Percentiles rank a stretch among this genome's conserved stretches.
These are phyloP conservation scores for Hemileccinum impolitum DNA, from an alignment of 768 basidiomycete species.

Conservation along the genomic window DNA sequence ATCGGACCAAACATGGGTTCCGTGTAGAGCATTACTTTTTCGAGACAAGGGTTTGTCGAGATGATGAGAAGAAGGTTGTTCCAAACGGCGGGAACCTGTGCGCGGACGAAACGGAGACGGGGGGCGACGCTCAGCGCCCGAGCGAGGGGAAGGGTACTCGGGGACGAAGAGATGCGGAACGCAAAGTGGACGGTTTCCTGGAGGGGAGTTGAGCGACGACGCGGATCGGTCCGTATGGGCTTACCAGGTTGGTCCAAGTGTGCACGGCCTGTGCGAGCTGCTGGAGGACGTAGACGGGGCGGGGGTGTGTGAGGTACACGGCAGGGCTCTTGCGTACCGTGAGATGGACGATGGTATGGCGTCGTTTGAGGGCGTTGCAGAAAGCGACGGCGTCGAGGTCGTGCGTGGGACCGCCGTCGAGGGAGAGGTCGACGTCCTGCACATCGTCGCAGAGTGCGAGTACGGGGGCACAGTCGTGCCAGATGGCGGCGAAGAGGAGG, in stretches of 20 bases:
- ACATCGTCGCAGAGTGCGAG: conserved; percentile 28
- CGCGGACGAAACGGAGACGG: conserved; percentile 46
- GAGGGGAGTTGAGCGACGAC: neutral
- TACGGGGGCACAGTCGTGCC: conserved; percentile 38
- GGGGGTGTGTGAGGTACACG: conserved; percentile 54
- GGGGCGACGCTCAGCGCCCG: conserved; percentile 40
- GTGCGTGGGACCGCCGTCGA: conserved; percentile 21
- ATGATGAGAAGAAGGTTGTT: conserved; percentile 50
- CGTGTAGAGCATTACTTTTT: conserved; percentile 40
- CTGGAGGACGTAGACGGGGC: conserved; percentile 42
- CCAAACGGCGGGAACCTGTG: conserved; percentile 59
- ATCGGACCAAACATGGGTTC: conserved; percentile 20
- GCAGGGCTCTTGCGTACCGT: conserved; percentile 49
- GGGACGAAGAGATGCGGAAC: conserved; percentile 50
- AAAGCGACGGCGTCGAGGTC: conserved; percentile 34
- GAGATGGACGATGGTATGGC: conserved; percentile 42
- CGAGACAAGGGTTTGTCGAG: conserved; percentile 45
- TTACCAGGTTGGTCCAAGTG: conserved; percentile 46
- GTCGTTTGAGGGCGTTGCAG: conserved; percentile 37
- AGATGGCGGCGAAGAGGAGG: conserved; percentile 42
- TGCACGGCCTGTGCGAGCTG: conserved; percentile 44
- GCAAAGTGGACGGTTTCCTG: conserved; percentile 54
- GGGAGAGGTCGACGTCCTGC: conserved; percentile 41
- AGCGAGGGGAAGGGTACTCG: conserved; percentile 27
- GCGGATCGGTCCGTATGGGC: conserved; percentile 16